Base-by-base conservation (phyloP, 495 filamentous ascomycete genomes). In the Friedmanniomyces simplex region DNA sequence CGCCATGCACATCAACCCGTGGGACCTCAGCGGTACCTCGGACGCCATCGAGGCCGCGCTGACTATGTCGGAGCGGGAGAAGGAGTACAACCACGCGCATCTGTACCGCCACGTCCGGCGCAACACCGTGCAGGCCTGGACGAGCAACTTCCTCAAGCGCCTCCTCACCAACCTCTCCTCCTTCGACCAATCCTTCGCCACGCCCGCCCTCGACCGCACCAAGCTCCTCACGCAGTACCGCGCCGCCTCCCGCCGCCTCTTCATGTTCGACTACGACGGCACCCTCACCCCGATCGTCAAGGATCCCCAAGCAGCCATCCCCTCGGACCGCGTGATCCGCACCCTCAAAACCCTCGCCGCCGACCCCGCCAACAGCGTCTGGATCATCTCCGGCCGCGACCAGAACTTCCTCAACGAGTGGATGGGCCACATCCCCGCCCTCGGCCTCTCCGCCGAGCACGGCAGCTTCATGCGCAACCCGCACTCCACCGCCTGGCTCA, bases 211-310 rank as follows among this genome's bases (percentile, higher is more conserved):
- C 18, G 89, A 96, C 70, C 80, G 80, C 21, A 73, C 80, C 16
- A 73, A 79, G 62, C 68, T 95, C 54, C 70, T 91, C 41, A 77
- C 74, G 51, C 82, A 82, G 58, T 96, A 94, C 67, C 79, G 81
- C 58, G 74, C 79, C 46, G 80, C 88, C 18, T 75, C 73, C 51
- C 84, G 83, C 71, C 82, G 91, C 30, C 74, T 98, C 1, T 94
- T 97, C 71, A 89, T 98, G 85, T 95, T 96, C 64, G 93, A 98
- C 74, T 98, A 97, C 66, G 93, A 98, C 69, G 93, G 93, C 48
- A 98, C 93, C 0, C 80, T 98, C n/a, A 96, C 94, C 0, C 89
- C 89, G 1, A 96, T 98, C 62, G 91, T 97, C 25, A 81, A 83
- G 54, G 88, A 96, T 60, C 94, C 93, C 0, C 79, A 82, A 58